These are phyloP conservation scores for Striga hermonthica DNA, from an alignment of 305 asterid genomes.

Conservation along the genomic window DNA sequence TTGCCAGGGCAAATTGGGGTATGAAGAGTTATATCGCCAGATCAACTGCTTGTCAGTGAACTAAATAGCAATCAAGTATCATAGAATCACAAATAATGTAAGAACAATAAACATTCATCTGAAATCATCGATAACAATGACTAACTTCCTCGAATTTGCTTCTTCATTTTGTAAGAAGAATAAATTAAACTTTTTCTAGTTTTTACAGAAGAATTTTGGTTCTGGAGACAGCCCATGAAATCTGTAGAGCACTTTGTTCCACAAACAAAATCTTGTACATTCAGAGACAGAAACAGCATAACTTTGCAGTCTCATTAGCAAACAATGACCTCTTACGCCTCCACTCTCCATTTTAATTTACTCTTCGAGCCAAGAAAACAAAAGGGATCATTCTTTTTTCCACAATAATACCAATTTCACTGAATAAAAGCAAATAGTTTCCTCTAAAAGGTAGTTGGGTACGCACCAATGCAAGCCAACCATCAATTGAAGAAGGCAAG, in stretches of 20 bases:
- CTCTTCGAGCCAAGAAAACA: neutral
- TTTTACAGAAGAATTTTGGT: neutral
- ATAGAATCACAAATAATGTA: too few relatives aligned
- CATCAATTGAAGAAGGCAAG: neutral
- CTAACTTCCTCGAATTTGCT: neutral
- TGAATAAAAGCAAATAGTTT: constrained; percentile 11
- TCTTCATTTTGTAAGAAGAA: too few relatives aligned
- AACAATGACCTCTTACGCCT: neutral
- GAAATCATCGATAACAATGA: neutral
- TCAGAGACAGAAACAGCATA: neutral
- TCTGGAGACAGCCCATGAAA: neutral
- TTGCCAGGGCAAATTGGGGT: neutral
- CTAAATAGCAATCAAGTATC: too few relatives aligned
- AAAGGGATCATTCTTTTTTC: neutral
- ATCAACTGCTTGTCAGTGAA: too few relatives aligned
- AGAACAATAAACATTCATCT: neutral
- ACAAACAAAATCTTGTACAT: constrained; percentile 1
- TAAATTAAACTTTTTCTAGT: neutral
- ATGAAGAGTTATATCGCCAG: neutral
- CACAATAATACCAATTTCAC: neutral
- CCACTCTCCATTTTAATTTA: neutral
- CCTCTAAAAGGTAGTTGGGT: neutral
- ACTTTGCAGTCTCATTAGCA: neutral
- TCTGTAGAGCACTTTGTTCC: neutral
- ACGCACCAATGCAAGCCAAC: neutral